Evolutionary conservation across 495 filamentous ascomycete species (phyloP).

Genomic region (Cercophora samala): DNA sequence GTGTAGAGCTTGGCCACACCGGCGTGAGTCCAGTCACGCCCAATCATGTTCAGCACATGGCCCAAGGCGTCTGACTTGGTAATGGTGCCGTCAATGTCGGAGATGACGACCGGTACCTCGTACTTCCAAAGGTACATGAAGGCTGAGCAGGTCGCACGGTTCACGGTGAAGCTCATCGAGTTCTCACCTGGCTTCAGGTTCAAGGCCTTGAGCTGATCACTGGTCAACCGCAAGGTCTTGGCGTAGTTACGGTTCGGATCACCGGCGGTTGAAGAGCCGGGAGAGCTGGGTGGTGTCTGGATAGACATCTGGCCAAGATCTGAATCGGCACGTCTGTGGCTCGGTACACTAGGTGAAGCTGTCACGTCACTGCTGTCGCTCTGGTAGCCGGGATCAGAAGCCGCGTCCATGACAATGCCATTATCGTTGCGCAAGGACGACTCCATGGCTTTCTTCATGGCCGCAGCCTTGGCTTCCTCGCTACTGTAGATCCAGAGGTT

Average conservation of each 20-base stretch:
- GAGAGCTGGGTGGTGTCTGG: conserved; percentile 74
- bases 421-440: conserved; percentile 46
- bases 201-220: conserved; percentile 87
- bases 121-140: conserved; percentile 91
- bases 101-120: conserved; percentile 90
- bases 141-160: conserved; percentile 84
- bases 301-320: conserved; percentile 64
- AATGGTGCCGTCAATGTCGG: conserved; percentile 98
- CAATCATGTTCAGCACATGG: conserved; percentile 97
- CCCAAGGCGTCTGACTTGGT: conserved; percentile 97
- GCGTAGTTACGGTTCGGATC: conserved; percentile 85
- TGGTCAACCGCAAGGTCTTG: conserved; percentile 94
- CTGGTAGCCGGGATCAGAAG: conserved; percentile 91
- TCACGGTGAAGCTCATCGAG: conserved; percentile 92
- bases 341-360: conserved; percentile 36
- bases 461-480: conserved; percentile 84
- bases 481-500: conserved; percentile 99
- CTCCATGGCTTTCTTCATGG: conserved; percentile 48
- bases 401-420: conserved; percentile 63
- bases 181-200: conserved; percentile 81
- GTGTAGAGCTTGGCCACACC: conserved; percentile 96
- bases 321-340: conserved; percentile 58
- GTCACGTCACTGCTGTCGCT: conserved; percentile 60
- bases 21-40: conserved; percentile 95
- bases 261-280: conserved; percentile 53